Evolutionary conservation across 2,329 filamentous ascomycete genomes (phyloP).

Genomic region (Colletotrichum phormii): DNA sequence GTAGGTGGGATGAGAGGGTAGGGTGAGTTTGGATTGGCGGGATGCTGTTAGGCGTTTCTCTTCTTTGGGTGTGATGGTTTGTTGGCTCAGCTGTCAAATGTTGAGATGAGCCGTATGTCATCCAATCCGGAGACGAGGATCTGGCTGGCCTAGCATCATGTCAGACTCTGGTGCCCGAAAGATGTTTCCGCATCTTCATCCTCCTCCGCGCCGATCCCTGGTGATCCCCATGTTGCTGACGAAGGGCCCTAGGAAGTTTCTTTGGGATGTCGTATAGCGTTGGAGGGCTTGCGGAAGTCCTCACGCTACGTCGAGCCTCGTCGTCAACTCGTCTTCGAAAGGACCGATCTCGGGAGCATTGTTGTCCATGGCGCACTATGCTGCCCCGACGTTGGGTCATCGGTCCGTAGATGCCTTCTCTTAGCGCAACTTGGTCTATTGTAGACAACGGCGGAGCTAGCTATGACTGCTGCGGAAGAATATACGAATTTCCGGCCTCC

Average conservation of each 20-base stretch:
- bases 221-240: not conserved
- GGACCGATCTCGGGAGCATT: not conserved
- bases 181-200: not conserved
- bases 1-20: not conserved
- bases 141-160: not conserved
- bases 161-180: not conserved
- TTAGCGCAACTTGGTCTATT: not conserved
- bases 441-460: not conserved
- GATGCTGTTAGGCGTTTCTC: not conserved
- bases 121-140: not conserved
- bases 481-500: not conserved
- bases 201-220: not conserved
- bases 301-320: not conserved
- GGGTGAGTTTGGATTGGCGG: not conserved
- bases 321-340: too few species aligned
- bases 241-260: not conserved
- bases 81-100: not conserved
- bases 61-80: not conserved
- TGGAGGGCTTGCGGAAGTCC: not conserved
- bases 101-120: not conserved
- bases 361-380: not conserved
- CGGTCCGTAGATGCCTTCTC: not conserved
- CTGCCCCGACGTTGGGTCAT: not conserved
- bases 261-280: not conserved
- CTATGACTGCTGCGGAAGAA: not conserved